Evolutionary conservation across 192 early-diverging fungal genomes (phyloP), one percentile per base, ranked within the genome.

Genomic region (Coemansia sp.): DNA sequence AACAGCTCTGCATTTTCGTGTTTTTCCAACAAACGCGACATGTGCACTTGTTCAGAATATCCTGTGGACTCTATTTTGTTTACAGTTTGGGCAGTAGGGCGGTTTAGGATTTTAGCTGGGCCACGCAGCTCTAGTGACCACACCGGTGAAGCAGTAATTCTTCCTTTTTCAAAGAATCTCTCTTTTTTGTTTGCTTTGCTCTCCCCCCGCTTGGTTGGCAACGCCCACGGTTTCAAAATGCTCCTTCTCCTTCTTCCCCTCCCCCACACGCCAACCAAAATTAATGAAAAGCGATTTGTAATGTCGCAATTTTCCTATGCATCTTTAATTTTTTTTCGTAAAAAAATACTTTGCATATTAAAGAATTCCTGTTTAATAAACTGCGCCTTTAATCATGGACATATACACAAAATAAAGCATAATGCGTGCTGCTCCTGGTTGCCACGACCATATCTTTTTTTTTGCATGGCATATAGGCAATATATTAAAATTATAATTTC

Each of bases 211-310:
- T 16, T 16, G 17, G 42, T 12, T 45, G 42, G 12, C 51, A 29
- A 17, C 56, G 30, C 22, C 63, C 32, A 54, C 51, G 51, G 63
- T 64, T 64, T 64, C 63, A 64, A 45, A 12, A 45, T 45, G 14
- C 11, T 8, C 11, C 3, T 45, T 45, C 42, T 45, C 42, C 42
- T 8, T 25, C 22, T 25, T 25, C 22, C 22, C 22, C 22, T 25
- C 22, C 22, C 22, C 22, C 22, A 25, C 22, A 25, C 22, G 22
- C 22, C 22, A 25, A 25, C 22, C 22, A 25, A 25, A 25, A 25
- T 25, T 25, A 25, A 25, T 25, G 22, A 0, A 25, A 25, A 25
- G 22, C 22, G 22, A 25, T 25, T 25, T 25, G 22, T 25, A 25
- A 25, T 25, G 22, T 25, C 22, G 22, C 22, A 25, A 25, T 25